phyloP scores from a whole-genome alignment of 169 alveolate species.

The Plasmodium gonderi region DNA sequence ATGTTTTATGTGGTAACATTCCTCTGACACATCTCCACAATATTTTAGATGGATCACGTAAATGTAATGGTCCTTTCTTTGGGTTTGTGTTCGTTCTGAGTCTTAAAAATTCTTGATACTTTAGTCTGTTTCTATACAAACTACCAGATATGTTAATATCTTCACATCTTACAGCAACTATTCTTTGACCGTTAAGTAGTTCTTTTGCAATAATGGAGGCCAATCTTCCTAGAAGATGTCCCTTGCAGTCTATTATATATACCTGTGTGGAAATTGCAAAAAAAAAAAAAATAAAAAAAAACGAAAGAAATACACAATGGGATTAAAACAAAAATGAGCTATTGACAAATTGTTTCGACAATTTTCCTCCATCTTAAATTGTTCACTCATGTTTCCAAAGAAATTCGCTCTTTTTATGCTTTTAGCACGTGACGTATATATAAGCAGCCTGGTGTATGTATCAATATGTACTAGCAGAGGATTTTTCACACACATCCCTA shows the following conservation, averaged over 20 bases:
- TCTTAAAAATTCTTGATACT: slow-evolving; percentile 95
- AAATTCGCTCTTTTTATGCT: too few species aligned
- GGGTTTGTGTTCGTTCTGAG: slow-evolving; percentile 97
- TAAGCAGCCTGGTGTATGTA: too few species aligned
- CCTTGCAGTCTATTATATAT: slow-evolving; percentile 97
- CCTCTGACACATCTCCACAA: slow-evolving; percentile 99
- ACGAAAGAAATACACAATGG: too few species aligned
- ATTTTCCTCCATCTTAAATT: too few species aligned
- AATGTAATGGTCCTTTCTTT: slow-evolving; percentile 96
- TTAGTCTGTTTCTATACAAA: slow-evolving; percentile 94
- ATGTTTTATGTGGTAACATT: slow-evolving; percentile 98
- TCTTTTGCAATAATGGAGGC: slow-evolving; percentile 99
- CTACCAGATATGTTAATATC: slow-evolving; percentile 96
- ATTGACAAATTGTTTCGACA: too few species aligned
- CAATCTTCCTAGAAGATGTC: slow-evolving; percentile 98
- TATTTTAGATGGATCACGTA: slow-evolving; percentile 97
- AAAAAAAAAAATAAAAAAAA: neutral
- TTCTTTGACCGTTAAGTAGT: slow-evolving; percentile 97
- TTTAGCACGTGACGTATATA: too few species aligned
- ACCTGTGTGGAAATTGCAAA: slow-evolving; percentile 70
- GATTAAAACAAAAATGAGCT: too few species aligned
- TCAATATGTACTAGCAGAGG: too few species aligned
- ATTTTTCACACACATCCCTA: too few species aligned
- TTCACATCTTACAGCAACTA: slow-evolving; percentile 97
- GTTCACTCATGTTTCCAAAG: too few species aligned